Conservation (phyloP, 345 rosid species). For the Chamaenerion angustifolium region DNA sequence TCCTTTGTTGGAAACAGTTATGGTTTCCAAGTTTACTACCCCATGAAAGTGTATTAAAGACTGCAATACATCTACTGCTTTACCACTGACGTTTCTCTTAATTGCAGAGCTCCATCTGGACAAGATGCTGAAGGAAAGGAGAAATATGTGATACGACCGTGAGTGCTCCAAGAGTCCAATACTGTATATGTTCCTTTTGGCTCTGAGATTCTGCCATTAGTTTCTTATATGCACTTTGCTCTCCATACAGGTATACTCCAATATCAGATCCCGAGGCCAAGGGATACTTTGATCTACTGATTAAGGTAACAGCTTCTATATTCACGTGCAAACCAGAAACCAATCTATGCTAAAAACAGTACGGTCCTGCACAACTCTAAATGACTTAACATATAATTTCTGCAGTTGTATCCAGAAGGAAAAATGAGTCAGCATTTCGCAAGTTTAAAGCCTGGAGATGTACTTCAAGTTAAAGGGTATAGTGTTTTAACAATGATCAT, state of each 20-base stretch:
- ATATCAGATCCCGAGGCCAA: slow-evolving; percentile 82
- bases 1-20: too few relatives aligned
- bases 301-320: slow-evolving; percentile 48
- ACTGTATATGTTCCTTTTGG: background rate
- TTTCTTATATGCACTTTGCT: slow-evolving; percentile 4
- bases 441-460: slow-evolving; percentile 82
- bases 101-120: slow-evolving; percentile 72
- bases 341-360: background rate
- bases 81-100: slow-evolving; percentile 3
- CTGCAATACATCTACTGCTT: slow-evolving; percentile 5
- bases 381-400: slow-evolving; percentile 4
- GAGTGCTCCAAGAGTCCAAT: slow-evolving; percentile 24
- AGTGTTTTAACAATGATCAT: background rate
- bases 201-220: background rate
- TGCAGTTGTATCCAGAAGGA: slow-evolving; percentile 90
- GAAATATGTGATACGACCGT: slow-evolving; percentile 88
- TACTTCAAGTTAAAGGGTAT: slow-evolving; percentile 87
- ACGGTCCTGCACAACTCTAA: background rate
- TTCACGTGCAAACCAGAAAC: slow-evolving; percentile 2
- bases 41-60: background rate
- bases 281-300: slow-evolving; percentile 79
- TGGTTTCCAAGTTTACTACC: too few relatives aligned
- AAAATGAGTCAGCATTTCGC: slow-evolving; percentile 99
- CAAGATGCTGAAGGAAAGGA: slow-evolving; percentile 72
- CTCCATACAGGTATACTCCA: slow-evolving; percentile 65